A percentile compares a stretch with the other conserved stretches of the same genome.
Conservation (phyloP, 352 stramenopile species). For the Phytophthora uliginosa region DNA sequence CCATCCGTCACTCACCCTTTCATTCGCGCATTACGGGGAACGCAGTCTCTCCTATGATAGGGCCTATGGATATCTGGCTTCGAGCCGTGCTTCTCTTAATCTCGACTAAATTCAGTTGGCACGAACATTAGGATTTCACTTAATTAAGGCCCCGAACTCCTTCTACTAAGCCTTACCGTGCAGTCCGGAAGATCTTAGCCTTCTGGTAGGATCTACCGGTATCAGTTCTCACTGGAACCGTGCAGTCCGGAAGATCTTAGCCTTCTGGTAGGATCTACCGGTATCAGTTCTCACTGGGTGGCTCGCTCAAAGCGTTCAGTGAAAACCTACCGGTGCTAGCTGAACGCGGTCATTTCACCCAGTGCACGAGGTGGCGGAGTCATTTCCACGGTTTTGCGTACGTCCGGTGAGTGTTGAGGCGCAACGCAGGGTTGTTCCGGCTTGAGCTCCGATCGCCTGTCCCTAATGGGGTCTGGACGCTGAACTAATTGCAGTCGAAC, state of each 20-base stretch:
- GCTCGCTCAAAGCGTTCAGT: conserved; percentile 3
- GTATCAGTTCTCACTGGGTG: neutral
- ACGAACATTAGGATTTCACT: neutral
- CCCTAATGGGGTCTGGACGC: neutral
- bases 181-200: no score
- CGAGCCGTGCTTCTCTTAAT: neutral
- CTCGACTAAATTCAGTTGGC: neutral
- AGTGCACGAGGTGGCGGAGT: conserved; percentile 3
- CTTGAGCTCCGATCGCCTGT: conserved; percentile 9
- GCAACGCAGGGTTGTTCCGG: neutral
- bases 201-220: no score
- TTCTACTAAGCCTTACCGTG: no score
- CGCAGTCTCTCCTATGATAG: no score
- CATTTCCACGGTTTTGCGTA: conserved; percentile 19
- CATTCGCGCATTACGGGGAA: no score
- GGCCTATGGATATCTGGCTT: no score
- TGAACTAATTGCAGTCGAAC: conserved; percentile 9
- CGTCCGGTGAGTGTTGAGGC: neutral
- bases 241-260: no score
- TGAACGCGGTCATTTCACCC: conserved; percentile 10
- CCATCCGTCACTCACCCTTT: no score
- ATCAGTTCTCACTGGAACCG: no score
- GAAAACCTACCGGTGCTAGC: conserved; percentile 2
- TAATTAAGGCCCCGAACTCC: no score
- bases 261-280: neutral